These are phyloP conservation scores for Hypericum androsaemum DNA, from an alignment of 345 rosid species.

Conservation along the genomic window DNA sequence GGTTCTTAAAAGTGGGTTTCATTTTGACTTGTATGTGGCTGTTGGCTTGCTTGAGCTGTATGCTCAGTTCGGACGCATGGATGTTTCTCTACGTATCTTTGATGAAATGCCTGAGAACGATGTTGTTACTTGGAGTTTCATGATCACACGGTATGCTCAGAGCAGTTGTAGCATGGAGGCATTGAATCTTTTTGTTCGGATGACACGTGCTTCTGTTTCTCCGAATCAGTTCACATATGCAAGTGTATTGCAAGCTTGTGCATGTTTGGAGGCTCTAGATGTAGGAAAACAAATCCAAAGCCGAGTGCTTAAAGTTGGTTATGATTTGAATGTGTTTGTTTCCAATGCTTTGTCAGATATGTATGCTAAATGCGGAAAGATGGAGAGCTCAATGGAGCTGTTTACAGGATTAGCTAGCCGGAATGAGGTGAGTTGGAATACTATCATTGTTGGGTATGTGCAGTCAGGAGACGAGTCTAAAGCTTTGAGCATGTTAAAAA, in stretches of 20 bases:
- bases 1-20: slow-evolving; percentile 47
- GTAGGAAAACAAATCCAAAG: slow-evolving; percentile 64
- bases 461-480: slow-evolving; percentile 40
- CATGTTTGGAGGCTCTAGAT: slow-evolving; percentile 31
- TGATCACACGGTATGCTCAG: slow-evolving; percentile 74
- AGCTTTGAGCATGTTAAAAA: slow-evolving; percentile 53
- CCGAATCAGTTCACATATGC: slow-evolving; percentile 74
- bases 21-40: slow-evolving; percentile 46
- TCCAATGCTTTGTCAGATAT: slow-evolving; percentile 75
- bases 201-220: slow-evolving; percentile 47
- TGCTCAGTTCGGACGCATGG: slow-evolving; percentile 32
- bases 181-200: slow-evolving; percentile 43
- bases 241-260: slow-evolving; percentile 69
- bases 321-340: slow-evolving; percentile 43
- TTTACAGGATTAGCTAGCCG: slow-evolving; percentile 35
- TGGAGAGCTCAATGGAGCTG: slow-evolving; percentile 47
- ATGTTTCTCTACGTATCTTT: slow-evolving; percentile 42
- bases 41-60: slow-evolving; percentile 69
- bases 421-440: slow-evolving; percentile 80
- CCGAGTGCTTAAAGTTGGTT: slow-evolving; percentile 47
- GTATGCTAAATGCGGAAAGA: slow-evolving; percentile 63
- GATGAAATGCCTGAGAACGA: slow-evolving; percentile 64
- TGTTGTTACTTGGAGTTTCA: slow-evolving; percentile 84
- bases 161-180: slow-evolving; percentile 42
- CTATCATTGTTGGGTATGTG: slow-evolving; percentile 64